Evolutionary conservation across 176 grass and related monocot species (phyloP).

Genomic region (Canna indica): DNA sequence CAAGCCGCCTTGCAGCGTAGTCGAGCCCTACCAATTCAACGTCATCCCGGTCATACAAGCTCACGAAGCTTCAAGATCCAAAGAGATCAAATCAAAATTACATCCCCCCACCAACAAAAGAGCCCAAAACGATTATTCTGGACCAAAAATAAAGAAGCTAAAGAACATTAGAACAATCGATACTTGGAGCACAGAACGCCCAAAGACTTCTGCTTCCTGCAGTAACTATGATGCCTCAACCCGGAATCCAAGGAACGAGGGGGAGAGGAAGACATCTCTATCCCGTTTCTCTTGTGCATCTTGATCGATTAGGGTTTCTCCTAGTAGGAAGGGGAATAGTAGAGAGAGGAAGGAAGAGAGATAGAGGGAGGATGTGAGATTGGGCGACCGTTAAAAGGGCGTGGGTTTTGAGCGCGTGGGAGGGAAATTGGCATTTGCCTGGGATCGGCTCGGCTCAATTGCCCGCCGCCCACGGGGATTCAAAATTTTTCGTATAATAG

Average conservation of each 20-base stretch:
- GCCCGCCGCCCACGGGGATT: too few species aligned
- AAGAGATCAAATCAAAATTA: not conserved
- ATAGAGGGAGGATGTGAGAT: too few species aligned
- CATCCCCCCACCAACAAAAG: not conserved
- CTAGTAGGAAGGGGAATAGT: too few species aligned
- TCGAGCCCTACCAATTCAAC: conserved; percentile 67
- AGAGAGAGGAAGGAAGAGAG: too few species aligned
- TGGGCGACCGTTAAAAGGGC: too few species aligned
- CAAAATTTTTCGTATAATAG: too few species aligned
- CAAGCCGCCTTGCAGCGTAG: conserved; percentile 64
- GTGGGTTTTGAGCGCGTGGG: too few species aligned
- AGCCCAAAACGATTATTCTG: not conserved
- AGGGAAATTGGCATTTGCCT: too few species aligned
- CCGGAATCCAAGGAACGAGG: not conserved
- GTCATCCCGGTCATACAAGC: conserved; percentile 57
- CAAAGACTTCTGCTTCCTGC: conserved; percentile 89
- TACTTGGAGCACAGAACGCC: conserved; percentile 92
- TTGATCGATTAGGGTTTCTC: too few species aligned
- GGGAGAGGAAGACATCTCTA: conserved; percentile 3
- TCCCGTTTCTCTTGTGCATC: not conserved
- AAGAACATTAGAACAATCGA: not conserved
- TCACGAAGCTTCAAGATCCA: conserved; percentile 52
- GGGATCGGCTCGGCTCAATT: too few species aligned
- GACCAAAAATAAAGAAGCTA: not conserved
- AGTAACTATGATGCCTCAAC: conserved; percentile 48